phyloP scores from a whole-genome alignment of 208 protist species.

The Endotrypanum monterogeii region DNA sequence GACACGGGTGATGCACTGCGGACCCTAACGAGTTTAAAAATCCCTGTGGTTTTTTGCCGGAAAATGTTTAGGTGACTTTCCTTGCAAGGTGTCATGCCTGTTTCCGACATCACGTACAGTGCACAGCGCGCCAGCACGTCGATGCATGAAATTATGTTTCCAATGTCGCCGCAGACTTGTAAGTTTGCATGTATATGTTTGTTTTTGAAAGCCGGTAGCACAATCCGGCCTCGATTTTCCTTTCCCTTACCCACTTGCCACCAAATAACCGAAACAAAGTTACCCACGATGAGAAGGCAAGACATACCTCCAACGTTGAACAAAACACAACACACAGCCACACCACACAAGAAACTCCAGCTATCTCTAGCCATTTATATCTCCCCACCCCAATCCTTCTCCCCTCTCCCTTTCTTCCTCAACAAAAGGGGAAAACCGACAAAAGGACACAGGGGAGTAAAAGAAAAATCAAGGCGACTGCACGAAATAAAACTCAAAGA shows the following conservation, averaged over 20 bases:
- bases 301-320: no score
- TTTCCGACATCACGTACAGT: background rate
- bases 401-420: background rate
- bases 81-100: background rate
- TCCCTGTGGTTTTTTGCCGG: background rate
- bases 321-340: background rate
- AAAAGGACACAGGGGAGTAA: background rate
- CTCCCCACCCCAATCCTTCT: no score
- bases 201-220: background rate
- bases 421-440: background rate
- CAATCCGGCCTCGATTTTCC: background rate
- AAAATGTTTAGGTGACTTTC: background rate
- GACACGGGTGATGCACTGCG: background rate
- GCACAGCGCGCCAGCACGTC: no score
- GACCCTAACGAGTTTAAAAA: background rate
- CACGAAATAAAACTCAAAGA: background rate
- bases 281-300: background rate
- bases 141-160: no score
- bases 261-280: background rate
- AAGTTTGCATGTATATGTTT: background rate
- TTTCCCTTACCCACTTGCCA: background rate
- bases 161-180: no score
- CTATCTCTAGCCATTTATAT: no score
- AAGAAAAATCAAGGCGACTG: background rate
- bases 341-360: no score